These are phyloP conservation scores for Rhamnella rubrinervis DNA, from an alignment of 331 rosid species.

Conservation along the genomic window DNA sequence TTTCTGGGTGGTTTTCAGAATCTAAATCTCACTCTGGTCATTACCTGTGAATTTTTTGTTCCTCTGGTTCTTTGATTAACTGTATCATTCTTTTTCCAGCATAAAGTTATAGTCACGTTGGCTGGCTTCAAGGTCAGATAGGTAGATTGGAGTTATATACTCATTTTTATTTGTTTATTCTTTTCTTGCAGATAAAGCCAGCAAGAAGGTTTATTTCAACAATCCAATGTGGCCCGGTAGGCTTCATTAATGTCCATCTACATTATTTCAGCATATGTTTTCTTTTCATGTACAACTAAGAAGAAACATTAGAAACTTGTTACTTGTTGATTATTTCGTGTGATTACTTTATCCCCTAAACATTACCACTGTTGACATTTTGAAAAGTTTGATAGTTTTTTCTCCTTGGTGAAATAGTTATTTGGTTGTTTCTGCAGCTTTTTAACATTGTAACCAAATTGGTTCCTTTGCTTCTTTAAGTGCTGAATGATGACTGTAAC, in stretches of 20 bases:
- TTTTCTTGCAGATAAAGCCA: constrained; percentile 47
- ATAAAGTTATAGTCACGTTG: neutral
- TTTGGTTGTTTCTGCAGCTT: neutral
- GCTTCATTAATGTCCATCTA: constrained; percentile 9
- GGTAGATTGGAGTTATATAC: neutral
- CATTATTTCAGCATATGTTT: neutral
- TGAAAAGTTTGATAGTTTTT: neutral
- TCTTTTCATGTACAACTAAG: neutral
- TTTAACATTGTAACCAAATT: neutral
- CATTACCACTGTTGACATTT: neutral
- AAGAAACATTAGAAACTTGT: neutral
- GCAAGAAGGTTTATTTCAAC: constrained; percentile 66
- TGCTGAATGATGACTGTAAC: neutral
- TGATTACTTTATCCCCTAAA: neutral
- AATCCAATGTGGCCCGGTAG: constrained; percentile 99
- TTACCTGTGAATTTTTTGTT: constrained; percentile 30
- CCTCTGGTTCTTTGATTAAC: constrained; percentile 8
- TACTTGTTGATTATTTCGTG: neutral
- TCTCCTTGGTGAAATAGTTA: neutral
- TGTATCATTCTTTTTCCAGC: constrained; percentile 2
- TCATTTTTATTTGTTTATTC: constrained; percentile 1
- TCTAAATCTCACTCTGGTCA: constrained; percentile 77
- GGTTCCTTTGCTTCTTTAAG: constrained; percentile 4
- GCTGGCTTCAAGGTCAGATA: neutral
- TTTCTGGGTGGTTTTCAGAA: constrained; percentile 99